Conservation (phyloP, 345 rosid genomes). For the Schrenkiella parvula region DNA sequence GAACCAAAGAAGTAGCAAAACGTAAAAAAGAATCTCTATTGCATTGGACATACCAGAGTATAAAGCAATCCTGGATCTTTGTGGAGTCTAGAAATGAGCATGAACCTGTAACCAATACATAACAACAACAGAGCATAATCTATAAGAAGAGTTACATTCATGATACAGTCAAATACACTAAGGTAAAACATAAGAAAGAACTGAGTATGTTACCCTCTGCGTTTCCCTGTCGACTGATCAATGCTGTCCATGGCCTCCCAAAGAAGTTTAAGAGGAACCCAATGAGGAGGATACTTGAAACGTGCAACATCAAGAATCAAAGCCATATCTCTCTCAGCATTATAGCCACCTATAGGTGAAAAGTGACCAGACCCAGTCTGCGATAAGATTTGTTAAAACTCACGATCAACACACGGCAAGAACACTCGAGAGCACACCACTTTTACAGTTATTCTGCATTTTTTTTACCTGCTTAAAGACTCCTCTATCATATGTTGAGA, state of each 20-base stretch:
- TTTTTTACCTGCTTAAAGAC: slow-evolving; percentile 70
- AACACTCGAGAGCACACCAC: too few relatives aligned
- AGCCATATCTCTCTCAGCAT: slow-evolving; percentile 86
- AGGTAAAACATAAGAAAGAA: too few relatives aligned
- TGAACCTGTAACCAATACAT: slow-evolving; percentile 53
- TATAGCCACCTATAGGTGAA: slow-evolving; percentile 96
- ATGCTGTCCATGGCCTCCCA: slow-evolving; percentile 88
- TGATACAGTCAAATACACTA: too few relatives aligned
- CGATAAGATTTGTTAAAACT: slow-evolving; percentile 9
- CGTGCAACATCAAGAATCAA: slow-evolving; percentile 98
- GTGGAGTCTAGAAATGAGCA: slow-evolving; percentile 79
- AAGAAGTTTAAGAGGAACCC: slow-evolving; percentile 92
- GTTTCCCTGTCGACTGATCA: slow-evolving; percentile 63
- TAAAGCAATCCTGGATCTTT: slow-evolving; percentile 84
- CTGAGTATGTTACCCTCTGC: slow-evolving; percentile 61
- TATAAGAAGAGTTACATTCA: background rate
- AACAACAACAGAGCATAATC: background rate
- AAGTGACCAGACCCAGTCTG: slow-evolving; percentile 97
- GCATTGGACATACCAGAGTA: slow-evolving; percentile 54
- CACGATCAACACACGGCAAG: too few relatives aligned
- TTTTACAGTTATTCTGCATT: background rate
- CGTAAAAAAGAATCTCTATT: background rate
- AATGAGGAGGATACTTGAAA: slow-evolving; percentile 96
- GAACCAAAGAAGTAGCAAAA: background rate
- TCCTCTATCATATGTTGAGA: slow-evolving; percentile 80